Percentiles rank a stretch among this genome's conserved stretches.
Conservation (phyloP, 2,329 filamentous ascomycete species). For the Trichoderma oligosporum region DNA sequence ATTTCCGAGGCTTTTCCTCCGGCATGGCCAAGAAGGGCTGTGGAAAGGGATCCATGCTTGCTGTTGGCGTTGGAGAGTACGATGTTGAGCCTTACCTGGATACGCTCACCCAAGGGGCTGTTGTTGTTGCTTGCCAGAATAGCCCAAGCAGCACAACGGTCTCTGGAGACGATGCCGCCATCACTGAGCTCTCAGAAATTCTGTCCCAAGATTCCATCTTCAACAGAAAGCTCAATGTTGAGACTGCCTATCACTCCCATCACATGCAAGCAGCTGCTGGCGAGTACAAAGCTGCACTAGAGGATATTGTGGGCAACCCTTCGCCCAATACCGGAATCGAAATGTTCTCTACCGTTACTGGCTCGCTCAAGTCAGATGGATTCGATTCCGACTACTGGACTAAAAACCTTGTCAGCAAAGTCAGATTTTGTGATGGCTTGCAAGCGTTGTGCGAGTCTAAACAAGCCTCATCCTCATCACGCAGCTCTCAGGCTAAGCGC, state of each 20-base stretch:
- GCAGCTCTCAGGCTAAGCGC: neutral
- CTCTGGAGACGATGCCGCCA: slow-evolving; percentile 29
- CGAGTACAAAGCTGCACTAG: slow-evolving; percentile 23
- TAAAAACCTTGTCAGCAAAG: slow-evolving; percentile 13
- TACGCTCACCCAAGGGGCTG: neutral
- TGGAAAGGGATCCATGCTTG: slow-evolving; percentile 25
- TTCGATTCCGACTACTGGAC: slow-evolving; percentile 21
- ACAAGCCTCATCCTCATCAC: neutral
- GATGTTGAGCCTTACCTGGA: slow-evolving; percentile 12
- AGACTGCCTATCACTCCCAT: slow-evolving; percentile 31
- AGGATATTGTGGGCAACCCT: neutral
- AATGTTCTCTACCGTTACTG: slow-evolving; percentile 23
- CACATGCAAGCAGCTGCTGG: slow-evolving; percentile 27
- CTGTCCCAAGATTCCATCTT: slow-evolving; percentile 29
- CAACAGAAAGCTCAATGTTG: slow-evolving; percentile 25
- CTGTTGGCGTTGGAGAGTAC: slow-evolving; percentile 23
- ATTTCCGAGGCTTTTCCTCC: slow-evolving; percentile 23
- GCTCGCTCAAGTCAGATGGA: neutral
- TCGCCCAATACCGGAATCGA: slow-evolving; percentile 2
- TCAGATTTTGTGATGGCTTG: slow-evolving; percentile 12
- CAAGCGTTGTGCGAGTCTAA: slow-evolving; percentile 2
- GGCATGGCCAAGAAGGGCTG: slow-evolving; percentile 8
- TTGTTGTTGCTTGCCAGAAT: slow-evolving; percentile 31
- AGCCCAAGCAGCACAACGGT: slow-evolving; percentile 34
- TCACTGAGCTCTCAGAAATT: slow-evolving; percentile 26